phyloP scores from a whole-genome alignment of 768 basidiomycete genomes.

The Leccinum truebloodii region DNA sequence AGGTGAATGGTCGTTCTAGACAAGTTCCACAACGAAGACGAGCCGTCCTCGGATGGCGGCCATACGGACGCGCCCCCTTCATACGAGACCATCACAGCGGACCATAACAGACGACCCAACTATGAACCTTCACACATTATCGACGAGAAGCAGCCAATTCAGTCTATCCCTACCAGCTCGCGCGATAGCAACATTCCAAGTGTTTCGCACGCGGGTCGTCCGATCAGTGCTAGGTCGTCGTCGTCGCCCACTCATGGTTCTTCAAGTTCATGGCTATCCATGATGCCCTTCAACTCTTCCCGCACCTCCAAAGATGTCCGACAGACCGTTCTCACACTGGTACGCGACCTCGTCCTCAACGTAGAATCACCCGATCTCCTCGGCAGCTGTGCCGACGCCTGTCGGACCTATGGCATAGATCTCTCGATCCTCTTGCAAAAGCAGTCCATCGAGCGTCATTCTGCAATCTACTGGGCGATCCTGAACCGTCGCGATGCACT shows the following conservation, averaged over 20 bases:
- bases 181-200: not conserved
- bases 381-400: slow-evolving; percentile 56
- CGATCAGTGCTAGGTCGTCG: not conserved
- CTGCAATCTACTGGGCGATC: slow-evolving; percentile 74
- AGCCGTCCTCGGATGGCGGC: not conserved
- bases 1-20: slow-evolving; percentile 29
- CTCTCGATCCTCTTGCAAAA: slow-evolving; percentile 62
- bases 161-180: not conserved
- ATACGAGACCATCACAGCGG: slow-evolving; percentile 22
- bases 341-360: slow-evolving; percentile 53
- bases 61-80: slow-evolving; percentile 25
- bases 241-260: not conserved
- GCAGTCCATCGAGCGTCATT: slow-evolving; percentile 60
- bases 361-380: slow-evolving; percentile 21
- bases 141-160: slow-evolving; percentile 16
- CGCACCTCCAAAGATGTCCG: slow-evolving; percentile 48
- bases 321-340: slow-evolving; percentile 50
- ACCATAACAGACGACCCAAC: not conserved
- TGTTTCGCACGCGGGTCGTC: not conserved
- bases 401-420: slow-evolving; percentile 47
- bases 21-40: slow-evolving; percentile 22
- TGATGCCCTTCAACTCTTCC: slow-evolving; percentile 21
- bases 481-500: slow-evolving; percentile 48
- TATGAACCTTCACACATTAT: not conserved
- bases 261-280: slow-evolving; percentile 20